Conservation (phyloP, 768 basidiomycete genomes). For the Calvatia gigantea region DNA sequence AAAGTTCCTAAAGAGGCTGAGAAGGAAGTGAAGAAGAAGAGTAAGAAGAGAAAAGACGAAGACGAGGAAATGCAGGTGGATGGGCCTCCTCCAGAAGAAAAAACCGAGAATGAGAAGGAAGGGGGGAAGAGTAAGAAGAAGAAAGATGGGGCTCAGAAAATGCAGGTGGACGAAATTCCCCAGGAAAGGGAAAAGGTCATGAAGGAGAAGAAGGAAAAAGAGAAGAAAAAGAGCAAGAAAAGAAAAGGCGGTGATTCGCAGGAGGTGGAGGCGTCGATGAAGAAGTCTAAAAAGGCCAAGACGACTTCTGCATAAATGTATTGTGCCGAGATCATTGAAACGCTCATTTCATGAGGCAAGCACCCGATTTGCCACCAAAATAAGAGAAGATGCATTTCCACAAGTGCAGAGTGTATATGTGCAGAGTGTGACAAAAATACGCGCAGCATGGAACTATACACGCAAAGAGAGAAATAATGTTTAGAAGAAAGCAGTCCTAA, state of each 20-base stretch:
- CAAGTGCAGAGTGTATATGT: constrained; percentile 1
- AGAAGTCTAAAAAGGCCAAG: constrained; percentile 38
- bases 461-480: constrained; percentile 3
- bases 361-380: no score
- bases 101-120: constrained; percentile 23
- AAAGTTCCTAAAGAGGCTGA: constrained; percentile 3
- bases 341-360: neutral
- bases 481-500: neutral
- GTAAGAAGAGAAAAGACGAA: constrained; percentile 12
- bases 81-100: constrained; percentile 19
- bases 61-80: constrained; percentile 17
- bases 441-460: constrained; percentile 4
- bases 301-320: constrained; percentile 12
- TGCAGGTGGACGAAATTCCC: constrained; percentile 21
- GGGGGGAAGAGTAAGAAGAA: constrained; percentile 17
- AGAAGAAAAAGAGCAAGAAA: constrained; percentile 44
- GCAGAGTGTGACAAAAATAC: neutral
- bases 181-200: constrained; percentile 19
- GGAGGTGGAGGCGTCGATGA: constrained; percentile 22
- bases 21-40: constrained; percentile 1
- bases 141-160: constrained; percentile 1
- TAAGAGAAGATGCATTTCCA: no score
- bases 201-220: constrained; percentile 21
- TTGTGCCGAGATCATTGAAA: neutral
- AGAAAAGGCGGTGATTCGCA: constrained; percentile 34